phyloP scores from a whole-genome alignment of 192 early-diverging fungal species.

The Coemansia sp. region DNA sequence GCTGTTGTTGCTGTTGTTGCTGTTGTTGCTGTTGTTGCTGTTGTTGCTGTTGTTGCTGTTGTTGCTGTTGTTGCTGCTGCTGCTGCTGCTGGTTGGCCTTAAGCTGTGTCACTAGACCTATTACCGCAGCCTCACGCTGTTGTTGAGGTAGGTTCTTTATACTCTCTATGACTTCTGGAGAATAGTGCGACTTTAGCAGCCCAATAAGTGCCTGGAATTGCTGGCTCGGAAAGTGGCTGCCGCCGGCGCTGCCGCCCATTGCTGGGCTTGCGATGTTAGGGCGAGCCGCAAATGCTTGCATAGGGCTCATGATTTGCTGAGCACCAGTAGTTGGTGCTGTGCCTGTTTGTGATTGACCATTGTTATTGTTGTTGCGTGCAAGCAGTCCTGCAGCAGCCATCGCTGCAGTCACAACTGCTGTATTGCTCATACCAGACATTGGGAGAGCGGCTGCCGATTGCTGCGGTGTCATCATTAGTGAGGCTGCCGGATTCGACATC shows the following conservation, averaged over 20 bases:
- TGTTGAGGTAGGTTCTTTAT: constrained; percentile 17
- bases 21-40: constrained; percentile 13
- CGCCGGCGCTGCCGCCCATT: constrained; percentile 1
- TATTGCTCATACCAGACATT: constrained; percentile 5
- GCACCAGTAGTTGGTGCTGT: constrained; percentile 5
- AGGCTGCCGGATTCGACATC: not conserved
- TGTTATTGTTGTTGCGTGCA: constrained; percentile 3
- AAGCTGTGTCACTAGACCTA: constrained; percentile 1
- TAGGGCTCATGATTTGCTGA: constrained; percentile 43
- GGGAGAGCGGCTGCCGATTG: constrained; percentile 17
- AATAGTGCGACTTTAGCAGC: constrained; percentile 8
- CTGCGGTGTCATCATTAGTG: constrained; percentile 33
- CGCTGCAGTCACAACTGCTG: constrained; percentile 2
- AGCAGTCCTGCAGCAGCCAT: constrained; percentile 8
- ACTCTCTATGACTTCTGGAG: constrained; percentile 23
- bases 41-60: constrained; percentile 9
- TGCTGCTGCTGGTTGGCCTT: constrained; percentile 4
- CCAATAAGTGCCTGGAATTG: constrained; percentile 8
- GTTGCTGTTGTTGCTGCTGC: constrained; percentile 11
- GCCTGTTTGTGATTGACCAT: not conserved
- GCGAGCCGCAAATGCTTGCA: constrained; percentile 28
- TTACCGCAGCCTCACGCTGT: constrained; percentile 17
- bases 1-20: constrained; percentile 14
- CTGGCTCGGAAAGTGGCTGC: not conserved
- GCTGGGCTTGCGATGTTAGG: constrained; percentile 27